Base-by-base conservation (phyloP, 2,329 filamentous ascomycete genomes). In the Fusarium austroafricanum region DNA sequence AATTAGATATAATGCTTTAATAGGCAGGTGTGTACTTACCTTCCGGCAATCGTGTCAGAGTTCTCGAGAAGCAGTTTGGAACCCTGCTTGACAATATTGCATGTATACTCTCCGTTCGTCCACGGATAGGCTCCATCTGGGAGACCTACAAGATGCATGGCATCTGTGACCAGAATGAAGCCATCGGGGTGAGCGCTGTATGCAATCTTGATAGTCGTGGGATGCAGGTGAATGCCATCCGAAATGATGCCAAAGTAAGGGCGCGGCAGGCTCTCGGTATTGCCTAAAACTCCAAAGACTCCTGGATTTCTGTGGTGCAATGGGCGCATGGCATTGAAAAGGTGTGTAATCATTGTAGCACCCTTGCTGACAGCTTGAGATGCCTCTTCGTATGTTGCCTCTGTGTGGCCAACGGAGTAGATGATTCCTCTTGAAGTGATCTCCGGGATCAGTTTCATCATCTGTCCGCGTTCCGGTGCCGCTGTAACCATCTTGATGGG, bases 321-420 rank as follows among this genome's bases (percentile, higher is more conserved):
- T 15, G 93, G 93, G 1, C 90, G 87, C 94, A 97, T 97, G 26
- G 94, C 94, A 77, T 97, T 97, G 87, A 97, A 97, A 2, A 97
- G 84, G 75, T 97, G 94, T 0, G 94, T 97, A 70, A 97, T 92
- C 92, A 96, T 97, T 47, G 87, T 92, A 3, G 92, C 92, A 51
- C 94, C 94, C 9, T 89, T 85, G n/a, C 82, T 83, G 5, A 96
- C 86, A 20, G 92, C 92, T 6, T 82, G 80, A 6, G 90, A 88
- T 2, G 92, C 93, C 75, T 95, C 86, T 78, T 96, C 92, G 76
- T 95, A 97, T 0, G 91, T 93, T 15, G 93, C 92, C 77, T 96
- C 92, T 0, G 93, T 93, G 80, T 97, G 94, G 10, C 94, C 94
- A 67, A 96, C 91, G 3, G 92, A 91, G 78, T 89, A 93, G 70